Evolutionary conservation across 2,329 filamentous ascomycete genomes (phyloP), one percentile per base, ranked within the genome.

Genomic region (Nothopassalora personata): DNA sequence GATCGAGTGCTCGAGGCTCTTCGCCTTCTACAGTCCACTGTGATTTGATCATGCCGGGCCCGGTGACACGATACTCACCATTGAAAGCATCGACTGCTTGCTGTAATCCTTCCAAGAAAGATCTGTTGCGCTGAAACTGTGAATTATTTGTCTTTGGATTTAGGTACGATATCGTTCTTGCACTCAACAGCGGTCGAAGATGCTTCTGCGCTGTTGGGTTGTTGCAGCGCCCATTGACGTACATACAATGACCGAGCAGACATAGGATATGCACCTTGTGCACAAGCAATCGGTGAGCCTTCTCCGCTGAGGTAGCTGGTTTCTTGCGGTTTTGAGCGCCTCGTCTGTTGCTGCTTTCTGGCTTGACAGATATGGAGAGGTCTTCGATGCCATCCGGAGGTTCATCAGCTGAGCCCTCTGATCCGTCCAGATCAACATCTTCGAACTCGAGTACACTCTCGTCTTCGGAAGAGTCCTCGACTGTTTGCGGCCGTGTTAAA

Each of bases 211-310:
- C 60, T 43, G 56, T 58, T 43, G 34, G 33, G 39, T 71, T 62
- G 68, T 96, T 96, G 75, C 92, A 97, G 91, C 93, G 97, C 56
- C 83, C 79, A 70, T 97, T 99, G 57, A 70, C 92, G 85, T 58
- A 85, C 79, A 64, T 89, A 83, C 15, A 87, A 73, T 97, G 90
- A 9, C 86, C 84, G 15, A 99, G 75, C 1, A 99, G 80, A 71
- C 90, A 96, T 13, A 97, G 76, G 0, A 97, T 65, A 74, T 99
- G 92, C 61, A 86, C 79, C 73, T 93, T 96, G 73, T 99, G 94
- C n/a, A 91, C 80, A 54, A 90, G 83, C 31, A 94, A 72, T 19
- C 92, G 84, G 31, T 80, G 70, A 50, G 79, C 81, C 62, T 81
- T 85, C 62, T 88, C 86, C 0, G 79, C 77, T 6, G 77, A 77